A percentile compares a stretch with the other conserved stretches of the same genome.
Conservation (phyloP, 345 rosid species). For the Acer yangbiense region DNA sequence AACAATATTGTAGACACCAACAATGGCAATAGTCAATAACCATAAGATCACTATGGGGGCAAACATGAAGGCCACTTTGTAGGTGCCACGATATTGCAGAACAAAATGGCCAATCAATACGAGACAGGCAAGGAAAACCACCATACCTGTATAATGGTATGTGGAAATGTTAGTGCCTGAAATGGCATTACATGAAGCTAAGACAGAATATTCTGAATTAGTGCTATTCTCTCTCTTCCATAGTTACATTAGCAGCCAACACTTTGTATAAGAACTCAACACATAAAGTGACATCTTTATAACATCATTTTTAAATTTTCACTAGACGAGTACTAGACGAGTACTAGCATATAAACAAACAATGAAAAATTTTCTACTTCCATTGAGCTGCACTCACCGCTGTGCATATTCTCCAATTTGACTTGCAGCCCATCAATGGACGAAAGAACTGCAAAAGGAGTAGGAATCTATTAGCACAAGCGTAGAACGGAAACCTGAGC, state of each 20-base stretch:
- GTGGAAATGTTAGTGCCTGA: conserved; percentile 24
- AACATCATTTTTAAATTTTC: conserved; percentile 1
- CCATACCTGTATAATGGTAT: conserved; percentile 54
- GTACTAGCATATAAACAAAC: neutral
- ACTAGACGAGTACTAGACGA: conserved; percentile 9
- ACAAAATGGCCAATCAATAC: conserved; percentile 85
- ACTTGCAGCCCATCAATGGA: conserved; percentile 73
- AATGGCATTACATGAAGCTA: conserved; percentile 5
- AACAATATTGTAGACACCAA: conserved; percentile 74
- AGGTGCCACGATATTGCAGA: conserved; percentile 84
- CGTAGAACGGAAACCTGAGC: neutral
- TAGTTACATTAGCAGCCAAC: neutral
- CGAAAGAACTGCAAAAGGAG: conserved; percentile 67
- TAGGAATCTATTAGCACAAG: conserved; percentile 27
- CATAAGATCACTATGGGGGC: conserved; percentile 79
- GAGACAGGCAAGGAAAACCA: conserved; percentile 62
- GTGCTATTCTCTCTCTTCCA: neutral
- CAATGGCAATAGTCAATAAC: conserved; percentile 63
- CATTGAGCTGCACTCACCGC: conserved; percentile 52
- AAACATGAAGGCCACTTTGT: conserved; percentile 70
- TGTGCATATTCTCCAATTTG: conserved; percentile 46
- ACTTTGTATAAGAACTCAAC: neutral
- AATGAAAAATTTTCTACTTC: neutral
- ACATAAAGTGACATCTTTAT: neutral
- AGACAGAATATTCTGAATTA: neutral